Conservation (phyloP, 108 stramenopile species). For the Discostella stelligeroides region DNA sequence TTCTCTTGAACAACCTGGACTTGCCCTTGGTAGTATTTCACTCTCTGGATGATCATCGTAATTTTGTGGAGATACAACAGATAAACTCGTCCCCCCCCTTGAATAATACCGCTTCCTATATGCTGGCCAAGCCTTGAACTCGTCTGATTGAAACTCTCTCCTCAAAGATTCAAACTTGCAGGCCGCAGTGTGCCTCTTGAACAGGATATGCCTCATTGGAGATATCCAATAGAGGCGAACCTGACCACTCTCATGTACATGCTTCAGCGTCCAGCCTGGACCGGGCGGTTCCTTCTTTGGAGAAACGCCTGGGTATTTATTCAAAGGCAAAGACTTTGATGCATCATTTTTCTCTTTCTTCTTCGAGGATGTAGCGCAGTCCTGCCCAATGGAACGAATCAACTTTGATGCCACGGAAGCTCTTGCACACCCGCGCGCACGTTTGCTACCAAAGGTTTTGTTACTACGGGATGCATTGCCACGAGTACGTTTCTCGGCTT, state of each 20-base stretch:
- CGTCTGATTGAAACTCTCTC: conserved; percentile 7
- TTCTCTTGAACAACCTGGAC: background rate
- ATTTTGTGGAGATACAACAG: background rate
- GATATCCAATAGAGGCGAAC: background rate
- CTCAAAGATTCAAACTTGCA: conserved; percentile 7
- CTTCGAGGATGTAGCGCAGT: no score
- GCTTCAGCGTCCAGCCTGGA: background rate
- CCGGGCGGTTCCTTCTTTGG: no score
- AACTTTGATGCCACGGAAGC: no score
- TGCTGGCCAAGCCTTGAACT: conserved; percentile 6
- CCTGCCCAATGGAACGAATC: no score
- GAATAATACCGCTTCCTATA: no score
- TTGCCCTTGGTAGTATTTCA: background rate
- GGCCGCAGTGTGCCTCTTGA: conserved; percentile 1
- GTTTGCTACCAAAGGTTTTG: no score
- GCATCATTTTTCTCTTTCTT: background rate
- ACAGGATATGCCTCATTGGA: conserved; percentile 5
- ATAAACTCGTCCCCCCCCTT: no score
- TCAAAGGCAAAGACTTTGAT: background rate
- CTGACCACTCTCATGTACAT: background rate
- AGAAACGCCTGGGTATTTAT: no score
- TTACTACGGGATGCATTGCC: no score
- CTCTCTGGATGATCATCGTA: background rate
- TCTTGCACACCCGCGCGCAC: no score
- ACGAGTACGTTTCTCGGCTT: no score